Conservation (phyloP, 179 eudicot genomes). For the Silene coronaria region DNA sequence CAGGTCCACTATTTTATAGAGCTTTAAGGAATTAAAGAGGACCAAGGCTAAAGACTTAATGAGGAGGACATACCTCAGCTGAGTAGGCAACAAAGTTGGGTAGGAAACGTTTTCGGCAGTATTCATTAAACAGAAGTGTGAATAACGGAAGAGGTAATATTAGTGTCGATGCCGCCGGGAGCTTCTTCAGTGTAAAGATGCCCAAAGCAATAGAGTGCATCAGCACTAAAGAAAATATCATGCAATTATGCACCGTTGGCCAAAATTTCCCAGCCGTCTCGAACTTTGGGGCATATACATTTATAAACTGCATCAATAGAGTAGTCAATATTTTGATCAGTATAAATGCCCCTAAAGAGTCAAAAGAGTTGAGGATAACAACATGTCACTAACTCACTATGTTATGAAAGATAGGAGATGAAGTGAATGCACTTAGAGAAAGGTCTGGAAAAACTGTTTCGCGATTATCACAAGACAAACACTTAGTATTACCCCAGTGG, state of each 20-base stretch:
- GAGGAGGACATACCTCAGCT: slow-evolving; percentile 48
- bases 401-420: no score
- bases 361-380: no score
- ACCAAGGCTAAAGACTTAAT: neutral
- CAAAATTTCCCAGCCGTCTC: slow-evolving; percentile 68
- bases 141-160: slow-evolving; percentile 57
- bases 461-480: no score
- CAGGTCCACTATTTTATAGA: neutral
- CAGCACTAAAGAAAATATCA: slow-evolving; percentile 59
- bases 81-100: slow-evolving; percentile 55
- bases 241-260: slow-evolving; percentile 63
- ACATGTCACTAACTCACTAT: no score
- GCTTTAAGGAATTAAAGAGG: neutral
- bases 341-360: neutral
- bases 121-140: slow-evolving; percentile 64
- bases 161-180: slow-evolving; percentile 37
- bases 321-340: slow-evolving; percentile 1
- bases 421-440: no score
- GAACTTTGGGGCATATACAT: slow-evolving; percentile 58
- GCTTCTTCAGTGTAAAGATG: slow-evolving; percentile 59
- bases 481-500: no score
- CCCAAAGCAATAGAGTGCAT: slow-evolving; percentile 73
- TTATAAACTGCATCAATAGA: slow-evolving; percentile 47
- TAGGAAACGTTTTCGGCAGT: slow-evolving; percentile 65
- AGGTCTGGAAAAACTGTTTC: no score